Evolutionary conservation across 208 protist genomes (phyloP).

Genomic region (Leishmania guyanensis): DNA sequence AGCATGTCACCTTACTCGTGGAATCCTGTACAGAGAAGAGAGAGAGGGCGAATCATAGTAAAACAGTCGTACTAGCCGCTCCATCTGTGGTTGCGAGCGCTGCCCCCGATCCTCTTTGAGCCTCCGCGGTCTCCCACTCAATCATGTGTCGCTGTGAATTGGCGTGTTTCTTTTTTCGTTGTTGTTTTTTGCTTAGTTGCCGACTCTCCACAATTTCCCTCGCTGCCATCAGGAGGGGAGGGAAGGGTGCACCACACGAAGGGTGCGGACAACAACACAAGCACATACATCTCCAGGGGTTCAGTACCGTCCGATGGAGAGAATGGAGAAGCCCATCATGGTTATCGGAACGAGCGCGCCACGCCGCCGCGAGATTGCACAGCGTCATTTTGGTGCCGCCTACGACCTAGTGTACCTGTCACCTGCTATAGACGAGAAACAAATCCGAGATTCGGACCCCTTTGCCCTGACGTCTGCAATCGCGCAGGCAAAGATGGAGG

Average conservation of each 20-base stretch:
- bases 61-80: neutral
- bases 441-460: slow-evolving; percentile 49
- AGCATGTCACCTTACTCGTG: no score
- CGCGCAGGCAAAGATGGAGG: slow-evolving; percentile 44
- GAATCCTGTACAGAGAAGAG: neutral
- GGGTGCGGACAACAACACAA: neutral
- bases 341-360: slow-evolving; percentile 78
- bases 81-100: neutral
- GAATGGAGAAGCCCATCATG: slow-evolving; percentile 45
- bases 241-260: neutral
- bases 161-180: neutral
- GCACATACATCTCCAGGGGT: neutral
- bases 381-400: slow-evolving; percentile 36
- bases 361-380: slow-evolving; percentile 42
- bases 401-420: slow-evolving; percentile 60
- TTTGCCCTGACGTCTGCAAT: slow-evolving; percentile 55
- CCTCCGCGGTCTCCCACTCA: neutral
- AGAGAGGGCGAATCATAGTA: neutral
- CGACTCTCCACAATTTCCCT: neutral
- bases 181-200: neutral
- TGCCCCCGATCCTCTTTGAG: neutral
- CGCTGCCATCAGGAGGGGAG: neutral
- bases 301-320: neutral
- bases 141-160: neutral
- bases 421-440: slow-evolving; percentile 88